These are phyloP conservation scores for Euphrasia arctica DNA, from an alignment of 305 asterid genomes.

Conservation along the genomic window DNA sequence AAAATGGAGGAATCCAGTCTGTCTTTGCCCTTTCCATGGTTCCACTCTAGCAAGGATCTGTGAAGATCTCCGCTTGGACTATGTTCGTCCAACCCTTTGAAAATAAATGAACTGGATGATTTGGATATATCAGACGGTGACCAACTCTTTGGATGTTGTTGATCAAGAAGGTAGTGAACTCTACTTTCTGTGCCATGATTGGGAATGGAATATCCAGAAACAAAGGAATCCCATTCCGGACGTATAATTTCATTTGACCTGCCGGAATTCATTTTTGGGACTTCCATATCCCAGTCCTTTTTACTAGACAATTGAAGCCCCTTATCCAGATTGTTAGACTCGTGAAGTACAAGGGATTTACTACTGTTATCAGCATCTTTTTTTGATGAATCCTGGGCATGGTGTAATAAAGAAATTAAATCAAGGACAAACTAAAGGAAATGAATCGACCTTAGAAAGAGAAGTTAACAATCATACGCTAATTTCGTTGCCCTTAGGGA, in stretches of 20 bases:
- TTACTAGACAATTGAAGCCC: slow-evolving; percentile 32
- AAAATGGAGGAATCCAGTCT: slow-evolving; percentile 26
- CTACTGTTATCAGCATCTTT: slow-evolving; percentile 30
- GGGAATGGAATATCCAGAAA: slow-evolving; percentile 24
- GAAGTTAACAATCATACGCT: slow-evolving; percentile 43
- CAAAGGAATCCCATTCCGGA: slow-evolving; percentile 27
- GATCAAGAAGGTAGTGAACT: slow-evolving; percentile 29
- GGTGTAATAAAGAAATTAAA: slow-evolving; percentile 18
- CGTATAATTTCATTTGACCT: slow-evolving; percentile 32
- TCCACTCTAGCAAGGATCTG: slow-evolving; percentile 47
- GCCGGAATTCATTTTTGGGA: slow-evolving; percentile 31
- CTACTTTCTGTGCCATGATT: slow-evolving; percentile 27
- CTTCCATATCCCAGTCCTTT: slow-evolving; percentile 34
- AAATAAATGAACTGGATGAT: slow-evolving; percentile 29
- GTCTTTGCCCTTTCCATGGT: slow-evolving; percentile 32
- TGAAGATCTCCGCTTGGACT: slow-evolving; percentile 36
- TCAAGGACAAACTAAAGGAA: slow-evolving; percentile 18
- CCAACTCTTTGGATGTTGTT: slow-evolving; percentile 25
- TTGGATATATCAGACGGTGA: slow-evolving; percentile 24
- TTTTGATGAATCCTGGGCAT: slow-evolving; percentile 38
- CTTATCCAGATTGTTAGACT: slow-evolving; percentile 36
- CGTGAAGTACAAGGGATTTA: slow-evolving; percentile 29
- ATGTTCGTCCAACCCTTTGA: slow-evolving; percentile 36
- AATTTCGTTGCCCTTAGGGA: slow-evolving; percentile 38
- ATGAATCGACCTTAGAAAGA: slow-evolving; percentile 18